These are phyloP conservation scores for Eremomyces bilateralis DNA, from an alignment of 495 filamentous ascomycete species.

Conservation along the genomic window DNA sequence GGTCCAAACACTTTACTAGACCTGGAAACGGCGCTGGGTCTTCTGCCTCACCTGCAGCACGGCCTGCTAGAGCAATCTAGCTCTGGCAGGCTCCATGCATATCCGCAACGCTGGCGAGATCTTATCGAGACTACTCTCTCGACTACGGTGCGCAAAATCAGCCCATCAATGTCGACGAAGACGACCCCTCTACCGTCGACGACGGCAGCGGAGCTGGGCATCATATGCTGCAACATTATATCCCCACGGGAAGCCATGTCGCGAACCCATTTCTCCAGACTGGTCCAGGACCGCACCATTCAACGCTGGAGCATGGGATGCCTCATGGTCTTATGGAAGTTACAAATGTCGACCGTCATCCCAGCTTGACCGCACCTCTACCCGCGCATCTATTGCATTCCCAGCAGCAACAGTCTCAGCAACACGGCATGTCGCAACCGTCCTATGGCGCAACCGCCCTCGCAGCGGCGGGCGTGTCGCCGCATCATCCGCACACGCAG, in stretches of 20 bases:
- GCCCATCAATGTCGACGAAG: constrained; percentile 15
- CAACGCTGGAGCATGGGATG: constrained; percentile 13
- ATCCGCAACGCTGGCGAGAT: constrained; percentile 43
- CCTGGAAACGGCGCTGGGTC: too few relatives aligned
- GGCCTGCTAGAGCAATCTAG: constrained; percentile 41
- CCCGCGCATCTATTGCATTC: constrained; percentile 23
- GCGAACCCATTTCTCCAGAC: constrained; percentile 12
- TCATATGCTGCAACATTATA: constrained; percentile 10
- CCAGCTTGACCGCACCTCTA: constrained; percentile 7
- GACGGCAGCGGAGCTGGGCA: constrained; percentile 8
- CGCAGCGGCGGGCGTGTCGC: constrained; percentile 9
- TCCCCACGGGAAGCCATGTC: constrained; percentile 3
- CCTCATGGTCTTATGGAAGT: constrained; percentile 5
- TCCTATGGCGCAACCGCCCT: not conserved
- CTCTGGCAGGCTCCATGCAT: constrained; percentile 54
- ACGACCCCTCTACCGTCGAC: constrained; percentile 13
- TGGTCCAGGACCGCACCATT: constrained; percentile 7
- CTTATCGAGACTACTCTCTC: constrained; percentile 43
- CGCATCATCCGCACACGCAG: constrained; percentile 4
- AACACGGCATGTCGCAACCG: constrained; percentile 1
- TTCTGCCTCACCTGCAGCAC: too few relatives aligned
- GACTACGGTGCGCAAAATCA: constrained; percentile 40
- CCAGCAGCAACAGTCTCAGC: constrained; percentile 21
- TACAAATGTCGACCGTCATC: constrained; percentile 10
- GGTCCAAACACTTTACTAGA: too few relatives aligned